Evolutionary conservation across 2,329 filamentous ascomycete genomes (phyloP).

Genomic region (Colletotrichum eleusines): DNA sequence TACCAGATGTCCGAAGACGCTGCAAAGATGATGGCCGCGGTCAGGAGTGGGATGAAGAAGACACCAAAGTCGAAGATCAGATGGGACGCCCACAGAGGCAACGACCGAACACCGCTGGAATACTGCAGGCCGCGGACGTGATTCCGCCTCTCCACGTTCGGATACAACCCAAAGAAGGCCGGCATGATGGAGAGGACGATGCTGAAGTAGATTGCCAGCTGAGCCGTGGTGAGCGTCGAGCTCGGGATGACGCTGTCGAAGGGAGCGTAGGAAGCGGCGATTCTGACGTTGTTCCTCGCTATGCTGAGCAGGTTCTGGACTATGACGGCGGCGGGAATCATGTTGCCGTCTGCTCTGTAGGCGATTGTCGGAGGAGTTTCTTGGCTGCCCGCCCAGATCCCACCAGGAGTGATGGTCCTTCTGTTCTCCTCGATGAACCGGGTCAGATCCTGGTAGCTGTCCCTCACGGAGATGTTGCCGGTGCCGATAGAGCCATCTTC

Average conservation of each 20-base stretch:
- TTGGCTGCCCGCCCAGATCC: conserved; percentile 79
- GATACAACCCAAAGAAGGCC: conserved; percentile 89
- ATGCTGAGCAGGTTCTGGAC: conserved; percentile 75
- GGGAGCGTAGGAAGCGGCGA: conserved; percentile 77
- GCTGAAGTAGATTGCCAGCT: conserved; percentile 86
- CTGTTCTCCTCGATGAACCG: conserved; percentile 72
- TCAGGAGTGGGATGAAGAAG: conserved; percentile 74
- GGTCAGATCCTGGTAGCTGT: conserved; percentile 74
- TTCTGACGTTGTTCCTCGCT: conserved; percentile 75
- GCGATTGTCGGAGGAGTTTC: conserved; percentile 73
- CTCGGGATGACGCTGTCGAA: conserved; percentile 79
- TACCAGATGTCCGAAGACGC: conserved; percentile 78
- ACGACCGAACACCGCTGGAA: conserved; percentile 86
- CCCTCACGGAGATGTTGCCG: conserved; percentile 40
- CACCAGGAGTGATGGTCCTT: conserved; percentile 78
- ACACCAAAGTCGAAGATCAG: conserved; percentile 83
- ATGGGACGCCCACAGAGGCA: conserved; percentile 89
- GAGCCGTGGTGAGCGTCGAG: conserved; percentile 75
- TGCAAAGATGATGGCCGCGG: conserved; percentile 77
- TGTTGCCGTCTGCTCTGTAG: conserved; percentile 73
- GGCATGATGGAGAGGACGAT: conserved; percentile 83
- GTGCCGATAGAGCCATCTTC: neutral
- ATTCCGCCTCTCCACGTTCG: conserved; percentile 81
- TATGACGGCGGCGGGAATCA: conserved; percentile 68
- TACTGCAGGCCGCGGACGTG: conserved; percentile 90